phyloP scores from a whole-genome alignment of 345 rosid species.

The Gossypium australe region DNA sequence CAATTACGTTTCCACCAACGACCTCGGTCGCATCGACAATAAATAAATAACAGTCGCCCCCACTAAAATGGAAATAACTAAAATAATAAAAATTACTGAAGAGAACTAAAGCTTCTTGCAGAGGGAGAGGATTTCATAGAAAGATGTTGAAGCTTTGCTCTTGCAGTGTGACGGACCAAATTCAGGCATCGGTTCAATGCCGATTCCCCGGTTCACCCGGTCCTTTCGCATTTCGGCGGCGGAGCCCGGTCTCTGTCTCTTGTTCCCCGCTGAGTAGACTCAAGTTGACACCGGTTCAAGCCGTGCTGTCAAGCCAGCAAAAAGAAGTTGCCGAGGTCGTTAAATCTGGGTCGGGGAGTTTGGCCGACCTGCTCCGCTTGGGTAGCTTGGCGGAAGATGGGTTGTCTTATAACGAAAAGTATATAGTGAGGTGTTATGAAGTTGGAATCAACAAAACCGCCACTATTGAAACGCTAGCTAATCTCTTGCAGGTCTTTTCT shows the following conservation, averaged over 20 bases:
- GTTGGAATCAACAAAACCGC: conserved; percentile 96
- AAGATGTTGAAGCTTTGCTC: conserved; percentile 56
- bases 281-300: conserved; percentile 16
- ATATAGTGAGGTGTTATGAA: conserved; percentile 80
- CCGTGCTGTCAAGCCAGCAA: conserved; percentile 26
- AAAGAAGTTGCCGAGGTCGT: conserved; percentile 9
- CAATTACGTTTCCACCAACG: neutral
- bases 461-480: conserved; percentile 88
- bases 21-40: conserved; percentile 43
- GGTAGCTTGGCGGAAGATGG: conserved; percentile 73
- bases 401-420: conserved; percentile 75
- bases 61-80: neutral
- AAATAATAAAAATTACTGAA: neutral
- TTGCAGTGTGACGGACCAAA: conserved; percentile 39
- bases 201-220: conserved; percentile 26
- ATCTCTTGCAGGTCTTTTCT: conserved; percentile 68
- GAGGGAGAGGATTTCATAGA: neutral
- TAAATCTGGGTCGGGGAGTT: conserved; percentile 31
- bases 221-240: conserved; percentile 14
- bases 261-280: conserved; percentile 10
- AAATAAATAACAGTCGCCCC: neutral
- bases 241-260: conserved; percentile 16
- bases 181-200: conserved; percentile 44
- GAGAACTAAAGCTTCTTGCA: neutral
- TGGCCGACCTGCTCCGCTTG: conserved; percentile 53